phyloP scores from a whole-genome alignment of 352 stramenopile genomes.

The Phytophthora sojae region DNA sequence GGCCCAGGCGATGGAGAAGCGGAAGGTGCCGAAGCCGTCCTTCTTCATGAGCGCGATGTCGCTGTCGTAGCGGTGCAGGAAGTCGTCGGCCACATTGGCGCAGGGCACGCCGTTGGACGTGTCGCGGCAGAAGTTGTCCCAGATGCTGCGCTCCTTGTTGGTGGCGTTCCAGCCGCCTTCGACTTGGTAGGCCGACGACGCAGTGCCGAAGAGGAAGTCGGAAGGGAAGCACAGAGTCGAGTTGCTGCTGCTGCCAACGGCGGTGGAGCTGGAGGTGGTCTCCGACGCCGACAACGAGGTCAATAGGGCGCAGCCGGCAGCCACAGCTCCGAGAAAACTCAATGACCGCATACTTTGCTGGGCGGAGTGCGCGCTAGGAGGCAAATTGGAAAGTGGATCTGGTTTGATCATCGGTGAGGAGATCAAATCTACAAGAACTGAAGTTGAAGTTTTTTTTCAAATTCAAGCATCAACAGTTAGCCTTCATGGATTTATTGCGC shows the following conservation, averaged over 20 bases:
- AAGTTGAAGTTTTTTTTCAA: slow-evolving; percentile 24
- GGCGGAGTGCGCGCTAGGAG: background rate
- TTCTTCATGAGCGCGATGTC: slow-evolving; percentile 94
- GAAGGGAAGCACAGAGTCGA: slow-evolving; percentile 57
- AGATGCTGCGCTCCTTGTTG: slow-evolving; percentile 88
- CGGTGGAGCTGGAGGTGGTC: background rate
- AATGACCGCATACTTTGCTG: slow-evolving; percentile 12
- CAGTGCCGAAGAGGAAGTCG: slow-evolving; percentile 88
- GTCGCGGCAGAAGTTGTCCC: slow-evolving; percentile 92
- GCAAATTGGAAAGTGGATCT: slow-evolving; percentile 18
- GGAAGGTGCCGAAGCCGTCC: slow-evolving; percentile 91
- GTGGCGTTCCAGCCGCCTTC: slow-evolving; percentile 91
- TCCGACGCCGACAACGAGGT: slow-evolving; percentile 2
- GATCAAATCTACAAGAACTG: slow-evolving; percentile 11
- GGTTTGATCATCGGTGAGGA: background rate
- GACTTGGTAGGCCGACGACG: slow-evolving; percentile 94
- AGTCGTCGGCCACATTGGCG: slow-evolving; percentile 94
- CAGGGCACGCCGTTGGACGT: slow-evolving; percentile 67
- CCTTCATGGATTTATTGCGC: slow-evolving; percentile 16
- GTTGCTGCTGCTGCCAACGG: slow-evolving; percentile 6
- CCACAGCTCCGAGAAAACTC: slow-evolving; percentile 2
- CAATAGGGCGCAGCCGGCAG: background rate
- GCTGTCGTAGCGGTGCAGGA: slow-evolving; percentile 89
- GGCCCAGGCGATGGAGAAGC: slow-evolving; percentile 91
- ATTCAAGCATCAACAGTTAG: slow-evolving; percentile 17